phyloP scores from a whole-genome alignment of 208 protist genomes.

The Leishmania turanica region DNA sequence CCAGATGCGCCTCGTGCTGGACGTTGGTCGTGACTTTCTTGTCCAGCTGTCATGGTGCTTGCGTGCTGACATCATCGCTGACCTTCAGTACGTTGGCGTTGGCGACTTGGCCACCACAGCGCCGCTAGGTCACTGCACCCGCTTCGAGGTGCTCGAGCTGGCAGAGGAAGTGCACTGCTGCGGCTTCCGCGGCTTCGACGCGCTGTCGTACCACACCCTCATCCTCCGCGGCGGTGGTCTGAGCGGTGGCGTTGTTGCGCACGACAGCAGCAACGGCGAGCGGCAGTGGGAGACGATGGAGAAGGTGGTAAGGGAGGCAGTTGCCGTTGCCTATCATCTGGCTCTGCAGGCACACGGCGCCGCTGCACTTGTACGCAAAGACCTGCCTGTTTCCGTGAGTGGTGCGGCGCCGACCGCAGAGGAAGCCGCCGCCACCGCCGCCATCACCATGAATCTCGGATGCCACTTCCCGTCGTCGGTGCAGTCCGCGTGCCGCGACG shows the following conservation, averaged over 20 bases:
- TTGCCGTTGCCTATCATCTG: slow-evolving; percentile 29
- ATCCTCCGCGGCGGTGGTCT: slow-evolving; percentile 18
- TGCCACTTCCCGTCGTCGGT: slow-evolving; percentile 19
- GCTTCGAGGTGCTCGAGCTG: slow-evolving; percentile 46
- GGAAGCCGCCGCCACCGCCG: neutral
- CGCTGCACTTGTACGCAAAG: slow-evolving; percentile 1
- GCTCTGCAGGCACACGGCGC: slow-evolving; percentile 27
- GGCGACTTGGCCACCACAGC: slow-evolving; percentile 39
- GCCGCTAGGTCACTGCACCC: slow-evolving; percentile 46
- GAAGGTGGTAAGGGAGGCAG: slow-evolving; percentile 15
- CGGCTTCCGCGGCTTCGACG: slow-evolving; percentile 25
- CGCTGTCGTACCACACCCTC: slow-evolving; percentile 28
- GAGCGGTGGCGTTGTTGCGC: neutral
- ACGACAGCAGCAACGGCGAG: neutral
- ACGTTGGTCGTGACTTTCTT: slow-evolving; percentile 50
- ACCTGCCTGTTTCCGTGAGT: neutral
- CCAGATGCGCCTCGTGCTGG: slow-evolving; percentile 52
- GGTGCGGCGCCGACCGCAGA: neutral
- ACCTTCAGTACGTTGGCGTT: slow-evolving; percentile 68
- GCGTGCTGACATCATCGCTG: slow-evolving; percentile 48
- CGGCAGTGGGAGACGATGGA: slow-evolving; percentile 20
- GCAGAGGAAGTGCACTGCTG: slow-evolving; percentile 32
- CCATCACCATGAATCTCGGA: slow-evolving; percentile 27
- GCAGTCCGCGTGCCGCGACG: slow-evolving; percentile 14
- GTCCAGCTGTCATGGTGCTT: slow-evolving; percentile 50